A percentile compares a stretch with the other conserved stretches of the same genome.
phyloP scores from a whole-genome alignment of 2,329 filamentous ascomycete genomes.

The Sphaerostilbella broomeana region DNA sequence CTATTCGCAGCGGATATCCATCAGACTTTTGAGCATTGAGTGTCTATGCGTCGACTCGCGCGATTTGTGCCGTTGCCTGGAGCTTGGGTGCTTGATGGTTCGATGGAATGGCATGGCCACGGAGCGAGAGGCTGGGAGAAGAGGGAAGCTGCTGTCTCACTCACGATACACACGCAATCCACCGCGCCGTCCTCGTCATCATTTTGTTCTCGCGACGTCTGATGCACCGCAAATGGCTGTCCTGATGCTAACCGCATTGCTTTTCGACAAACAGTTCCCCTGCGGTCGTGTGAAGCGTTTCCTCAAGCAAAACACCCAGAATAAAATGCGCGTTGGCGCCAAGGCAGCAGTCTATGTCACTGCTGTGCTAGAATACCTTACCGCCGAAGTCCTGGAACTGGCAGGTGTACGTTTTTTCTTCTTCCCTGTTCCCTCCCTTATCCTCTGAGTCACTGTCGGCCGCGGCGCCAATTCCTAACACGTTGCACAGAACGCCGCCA shows the following conservation, averaged over 20 bases:
- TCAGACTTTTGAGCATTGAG: no score
- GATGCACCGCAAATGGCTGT: not conserved
- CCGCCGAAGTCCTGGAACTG: conserved; percentile 94
- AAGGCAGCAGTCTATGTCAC: conserved; percentile 98
- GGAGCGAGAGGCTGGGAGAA: conserved; percentile 8
- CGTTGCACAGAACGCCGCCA: conserved; percentile 71
- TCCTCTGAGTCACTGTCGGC: conserved; percentile 9
- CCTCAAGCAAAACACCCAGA: conserved; percentile 97
- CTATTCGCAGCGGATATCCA: no score
- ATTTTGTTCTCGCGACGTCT: not conserved
- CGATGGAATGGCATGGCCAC: conserved; percentile 6
- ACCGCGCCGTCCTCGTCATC: not conserved
- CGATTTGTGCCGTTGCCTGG: conserved; percentile 8
- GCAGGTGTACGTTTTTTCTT: conserved; percentile 62
- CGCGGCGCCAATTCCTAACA: conserved; percentile 20
- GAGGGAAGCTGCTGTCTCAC: conserved; percentile 1
- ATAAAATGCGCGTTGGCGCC: conserved; percentile 98
- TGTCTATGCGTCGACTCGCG: conserved; percentile 5
- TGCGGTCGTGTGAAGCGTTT: conserved; percentile 99
- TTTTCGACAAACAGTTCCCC: conserved; percentile 63
- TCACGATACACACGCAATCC: not conserved
- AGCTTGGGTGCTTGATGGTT: conserved; percentile 1
- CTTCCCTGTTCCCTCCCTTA: conserved; percentile 1
- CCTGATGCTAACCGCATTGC: conserved; percentile 1
- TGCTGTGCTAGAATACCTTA: conserved; percentile 95